A percentile compares a stretch with the other conserved stretches of the same genome.
Evolutionary conservation across 805 yeast genomes (phyloP).

Genomic region (Ogataea saltuana): DNA sequence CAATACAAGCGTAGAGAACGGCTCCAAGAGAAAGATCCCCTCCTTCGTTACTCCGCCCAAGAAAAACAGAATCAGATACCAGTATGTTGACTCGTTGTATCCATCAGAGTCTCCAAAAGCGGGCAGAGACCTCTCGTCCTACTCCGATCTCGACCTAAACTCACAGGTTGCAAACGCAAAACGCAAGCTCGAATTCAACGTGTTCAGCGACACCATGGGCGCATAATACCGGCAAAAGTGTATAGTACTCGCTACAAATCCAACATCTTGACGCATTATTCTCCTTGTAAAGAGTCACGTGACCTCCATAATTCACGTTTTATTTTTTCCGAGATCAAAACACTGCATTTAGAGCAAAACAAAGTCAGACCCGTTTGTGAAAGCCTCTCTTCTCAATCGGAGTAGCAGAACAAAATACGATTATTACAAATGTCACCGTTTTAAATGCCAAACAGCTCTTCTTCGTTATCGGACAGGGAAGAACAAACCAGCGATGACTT

Average conservation of each 20-base stretch:
- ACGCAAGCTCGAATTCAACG: conserved; percentile 16
- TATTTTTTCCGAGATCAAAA: no score
- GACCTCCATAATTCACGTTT: no score
- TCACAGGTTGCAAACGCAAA: conserved; percentile 7
- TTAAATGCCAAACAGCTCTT: conserved; percentile 5
- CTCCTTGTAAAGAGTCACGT: no score
- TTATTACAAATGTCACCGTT: not conserved
- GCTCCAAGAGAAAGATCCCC: conserved; percentile 14
- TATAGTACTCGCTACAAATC: no score
- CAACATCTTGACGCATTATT: no score
- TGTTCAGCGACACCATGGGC: conserved; percentile 18
- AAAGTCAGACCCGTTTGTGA: no score
- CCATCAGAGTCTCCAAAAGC: not conserved
- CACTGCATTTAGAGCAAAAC: no score
- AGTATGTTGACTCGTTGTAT: conserved; percentile 19
- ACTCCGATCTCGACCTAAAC: conserved; percentile 12
- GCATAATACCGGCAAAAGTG: no score
- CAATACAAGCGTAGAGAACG: conserved; percentile 3
- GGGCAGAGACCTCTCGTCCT: not conserved
- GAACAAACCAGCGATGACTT: conserved; percentile 21
- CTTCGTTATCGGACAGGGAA: conserved; percentile 11
- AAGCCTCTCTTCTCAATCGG: no score
- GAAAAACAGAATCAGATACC: conserved; percentile 17
- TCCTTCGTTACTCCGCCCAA: conserved; percentile 30
- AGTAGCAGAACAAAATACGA: no score